Conservation (phyloP, 2,329 filamentous ascomycete genomes). For the Diatrype stigma region DNA sequence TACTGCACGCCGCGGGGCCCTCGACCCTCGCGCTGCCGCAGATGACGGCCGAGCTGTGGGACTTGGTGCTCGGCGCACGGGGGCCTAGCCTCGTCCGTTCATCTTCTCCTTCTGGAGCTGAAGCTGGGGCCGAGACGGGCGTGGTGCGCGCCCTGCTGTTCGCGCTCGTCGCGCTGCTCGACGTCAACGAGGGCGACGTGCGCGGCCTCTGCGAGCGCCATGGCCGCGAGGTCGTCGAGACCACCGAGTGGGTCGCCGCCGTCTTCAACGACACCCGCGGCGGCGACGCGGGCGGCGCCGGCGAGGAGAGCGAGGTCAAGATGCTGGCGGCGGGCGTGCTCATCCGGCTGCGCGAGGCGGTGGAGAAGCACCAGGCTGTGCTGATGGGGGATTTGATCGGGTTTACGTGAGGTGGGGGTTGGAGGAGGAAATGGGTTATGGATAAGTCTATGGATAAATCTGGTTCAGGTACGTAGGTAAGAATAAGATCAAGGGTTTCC, state of each 20-base stretch:
- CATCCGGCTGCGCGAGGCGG: conserved; percentile 73
- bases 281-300: conserved; percentile 36
- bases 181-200: conserved; percentile 73
- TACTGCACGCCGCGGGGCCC: conserved; percentile 79
- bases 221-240: conserved; percentile 76
- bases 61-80: conserved; percentile 69
- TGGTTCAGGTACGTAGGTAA: no score
- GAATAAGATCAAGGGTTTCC: no score
- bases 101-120: no score
- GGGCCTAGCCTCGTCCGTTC: conserved; percentile 22
- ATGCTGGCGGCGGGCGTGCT: conserved; percentile 73
- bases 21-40: conserved; percentile 70
- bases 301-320: conserved; percentile 75
- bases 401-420: conserved; percentile 19
- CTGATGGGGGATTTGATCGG: conserved; percentile 67
- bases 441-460: no score
- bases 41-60: conserved; percentile 81
- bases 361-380: conserved; percentile 74
- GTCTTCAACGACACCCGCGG: conserved; percentile 64
- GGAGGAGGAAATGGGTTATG: no score
- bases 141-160: conserved; percentile 75
- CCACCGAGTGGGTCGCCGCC: conserved; percentile 76
- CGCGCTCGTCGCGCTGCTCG: conserved; percentile 72
- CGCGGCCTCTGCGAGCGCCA: conserved; percentile 68
- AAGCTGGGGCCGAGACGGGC: conserved; percentile 43